Evolutionary conservation across 2,329 filamentous ascomycete genomes (phyloP).

Genomic region (Trematosphaeria pertusa): DNA sequence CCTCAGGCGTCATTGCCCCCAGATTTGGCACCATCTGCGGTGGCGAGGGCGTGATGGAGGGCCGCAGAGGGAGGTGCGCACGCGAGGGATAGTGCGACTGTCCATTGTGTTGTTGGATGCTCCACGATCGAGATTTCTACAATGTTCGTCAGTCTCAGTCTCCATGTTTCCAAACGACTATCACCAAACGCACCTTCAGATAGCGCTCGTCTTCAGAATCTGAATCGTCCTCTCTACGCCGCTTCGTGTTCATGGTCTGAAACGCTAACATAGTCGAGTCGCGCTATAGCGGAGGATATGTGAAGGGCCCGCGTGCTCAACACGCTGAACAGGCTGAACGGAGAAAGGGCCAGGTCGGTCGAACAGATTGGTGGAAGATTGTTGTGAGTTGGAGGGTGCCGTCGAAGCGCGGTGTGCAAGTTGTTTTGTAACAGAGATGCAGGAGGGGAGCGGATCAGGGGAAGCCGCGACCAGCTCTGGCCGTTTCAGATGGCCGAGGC

Average conservation of each 20-base stretch:
- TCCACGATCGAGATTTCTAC: constrained; percentile 41
- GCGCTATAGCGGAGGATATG: constrained; percentile 12
- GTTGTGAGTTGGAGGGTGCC: constrained; percentile 12
- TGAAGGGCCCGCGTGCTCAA: constrained; percentile 25
- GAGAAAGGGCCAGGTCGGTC: constrained; percentile 10
- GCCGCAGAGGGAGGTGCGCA: constrained; percentile 28
- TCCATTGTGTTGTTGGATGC: constrained; percentile 26
- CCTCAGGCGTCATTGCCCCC: constrained; percentile 38
- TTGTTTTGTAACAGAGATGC: constrained; percentile 37
- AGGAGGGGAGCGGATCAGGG: constrained; percentile 38
- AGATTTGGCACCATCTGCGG: constrained; percentile 32
- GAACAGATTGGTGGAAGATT: constrained; percentile 22
- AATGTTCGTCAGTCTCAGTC: constrained; percentile 16
- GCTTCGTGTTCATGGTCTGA: constrained; percentile 38
- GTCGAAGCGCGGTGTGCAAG: constrained; percentile 28
- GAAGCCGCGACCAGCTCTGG: constrained; percentile 30
- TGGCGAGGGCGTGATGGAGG: constrained; percentile 36
- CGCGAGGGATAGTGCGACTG: constrained; percentile 25
- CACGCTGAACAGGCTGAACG: constrained; percentile 17
- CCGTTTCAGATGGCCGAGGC: constrained; percentile 38
- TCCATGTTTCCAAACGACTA: constrained; percentile 2
- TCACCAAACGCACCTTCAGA: constrained; percentile 32
- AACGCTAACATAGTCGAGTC: constrained; percentile 38
- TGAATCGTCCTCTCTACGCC: constrained; percentile 42
- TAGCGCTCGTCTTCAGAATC: constrained; percentile 41